Evolutionary conservation across 305 asterid genomes (phyloP).

Genomic region (Petunia hybrid): DNA sequence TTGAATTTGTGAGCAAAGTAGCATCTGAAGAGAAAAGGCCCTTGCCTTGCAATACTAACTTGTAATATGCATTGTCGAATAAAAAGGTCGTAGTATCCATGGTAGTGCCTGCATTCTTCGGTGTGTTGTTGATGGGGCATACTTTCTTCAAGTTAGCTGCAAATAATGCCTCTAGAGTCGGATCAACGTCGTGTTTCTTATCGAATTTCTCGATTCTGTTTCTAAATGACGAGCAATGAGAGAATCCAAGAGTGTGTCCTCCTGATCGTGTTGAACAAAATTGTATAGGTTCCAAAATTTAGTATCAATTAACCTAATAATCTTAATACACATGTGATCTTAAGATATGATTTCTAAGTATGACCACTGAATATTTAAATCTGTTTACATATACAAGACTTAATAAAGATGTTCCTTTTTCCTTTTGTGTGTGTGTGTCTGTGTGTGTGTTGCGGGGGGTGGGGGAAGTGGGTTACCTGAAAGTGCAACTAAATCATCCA

Average conservation of each 20-base stretch:
- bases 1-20: constrained; percentile 38
- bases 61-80: constrained; percentile 45
- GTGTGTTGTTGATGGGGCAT: constrained; percentile 43
- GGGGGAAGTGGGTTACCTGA: neutral
- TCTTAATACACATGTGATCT: too few relatives aligned
- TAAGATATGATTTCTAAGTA: too few relatives aligned
- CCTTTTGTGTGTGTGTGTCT: too few relatives aligned
- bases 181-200: constrained; percentile 40
- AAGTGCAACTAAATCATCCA: neutral
- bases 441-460: too few relatives aligned
- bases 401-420: too few relatives aligned
- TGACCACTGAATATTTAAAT: too few relatives aligned
- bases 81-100: constrained; percentile 42
- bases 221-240: constrained; percentile 45
- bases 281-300: too few relatives aligned
- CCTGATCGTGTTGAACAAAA: constrained; percentile 32
- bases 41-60: constrained; percentile 41
- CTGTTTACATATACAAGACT: too few relatives aligned
- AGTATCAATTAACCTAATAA: too few relatives aligned
- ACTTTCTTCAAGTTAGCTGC: constrained; percentile 39
- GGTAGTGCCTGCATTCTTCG: constrained; percentile 43
- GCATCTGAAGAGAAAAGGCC: constrained; percentile 49
- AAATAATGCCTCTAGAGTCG: constrained; percentile 43
- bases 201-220: constrained; percentile 49
- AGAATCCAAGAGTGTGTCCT: constrained; percentile 42